Conservation (phyloP, 768 basidiomycete genomes). For the Auricularia heimuer region DNA sequence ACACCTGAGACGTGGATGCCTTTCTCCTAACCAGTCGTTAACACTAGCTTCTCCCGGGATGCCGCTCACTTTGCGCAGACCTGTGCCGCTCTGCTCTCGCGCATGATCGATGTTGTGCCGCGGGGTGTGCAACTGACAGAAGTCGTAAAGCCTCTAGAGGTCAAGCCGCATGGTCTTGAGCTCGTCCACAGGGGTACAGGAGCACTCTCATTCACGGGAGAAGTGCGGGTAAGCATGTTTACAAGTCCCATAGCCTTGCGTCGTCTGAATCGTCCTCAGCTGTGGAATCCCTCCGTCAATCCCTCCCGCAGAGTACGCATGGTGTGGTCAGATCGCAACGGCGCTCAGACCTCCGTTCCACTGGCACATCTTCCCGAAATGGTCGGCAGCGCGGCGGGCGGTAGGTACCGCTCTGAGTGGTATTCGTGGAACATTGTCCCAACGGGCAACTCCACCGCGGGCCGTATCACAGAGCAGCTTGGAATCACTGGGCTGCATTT, state of each 20-base stretch:
- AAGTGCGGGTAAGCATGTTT: not conserved
- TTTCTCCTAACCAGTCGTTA: not conserved
- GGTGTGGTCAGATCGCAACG: not conserved
- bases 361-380: not conserved
- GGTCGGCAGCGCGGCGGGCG: not conserved
- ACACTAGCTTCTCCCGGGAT: conserved; percentile 19
- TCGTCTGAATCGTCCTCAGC: not conserved
- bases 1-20: not conserved
- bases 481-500: not conserved
- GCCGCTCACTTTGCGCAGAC: conserved; percentile 28
- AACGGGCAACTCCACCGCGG: not conserved
- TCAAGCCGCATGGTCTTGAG: not conserved
- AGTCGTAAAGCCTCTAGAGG: conserved; percentile 14
- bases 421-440: not conserved
- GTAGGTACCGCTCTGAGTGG: not conserved
- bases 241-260: too few species aligned
- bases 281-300: not conserved
- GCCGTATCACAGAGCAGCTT: not conserved
- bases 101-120: conserved; percentile 42
- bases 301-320: not conserved
- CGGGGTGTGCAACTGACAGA: conserved; percentile 34
- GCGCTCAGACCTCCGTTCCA: not conserved
- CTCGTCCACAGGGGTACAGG: not conserved
- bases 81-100: conserved; percentile 31
- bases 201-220: not conserved